Evolutionary conservation across 2,329 filamentous ascomycete species (phyloP), one percentile per base, ranked within the genome.

Genomic region (Aureobasidium sp.): DNA sequence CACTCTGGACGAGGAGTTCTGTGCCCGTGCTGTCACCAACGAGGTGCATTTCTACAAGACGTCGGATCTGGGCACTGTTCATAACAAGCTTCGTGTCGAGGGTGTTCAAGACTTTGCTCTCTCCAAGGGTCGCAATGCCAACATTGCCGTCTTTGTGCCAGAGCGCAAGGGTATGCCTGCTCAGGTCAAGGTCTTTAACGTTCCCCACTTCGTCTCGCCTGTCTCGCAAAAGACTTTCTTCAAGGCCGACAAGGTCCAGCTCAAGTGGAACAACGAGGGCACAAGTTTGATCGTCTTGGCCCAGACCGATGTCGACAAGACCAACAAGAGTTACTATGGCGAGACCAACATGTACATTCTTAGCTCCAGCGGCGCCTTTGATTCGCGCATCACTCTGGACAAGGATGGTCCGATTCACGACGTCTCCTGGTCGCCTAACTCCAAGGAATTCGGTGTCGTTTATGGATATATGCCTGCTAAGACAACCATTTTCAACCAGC

Each of bases 391-490:
- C 68, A 85, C 89, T 66, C 82, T 97, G 56, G 94, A 99, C 77
- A 97, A 97, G 79, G 93, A 97, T 74, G 94, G 94, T 0, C 94
- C 94, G 5, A 97, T 97, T 70, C 93, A 97, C 75, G 94, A 99
- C 73, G 93, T 99, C 47, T 86, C 89, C n/a, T 99, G 94, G 94
- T 97, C 91, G 50, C 92, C 94, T 52, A 97, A 94, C 77, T 95
- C 91, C 69, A 95, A 91, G 79, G 93, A 97, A 76, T 99, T 99
- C 71, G 93, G 91, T 72, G 94, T 99, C 36, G 87, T 97, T 17
- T 99, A 99, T 73, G 94, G 94, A 65, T 97, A 90, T 76, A 97
- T 97, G 91, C 94, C 94, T n/a, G 90, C 94, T 62, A 97, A 97
- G 82, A 94, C 93, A 3, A 97, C 93, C 68, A 94, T 99, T 68